Evolutionary conservation across 306 rosid species (phyloP).

Genomic region (Leucaena leucocephala): DNA sequence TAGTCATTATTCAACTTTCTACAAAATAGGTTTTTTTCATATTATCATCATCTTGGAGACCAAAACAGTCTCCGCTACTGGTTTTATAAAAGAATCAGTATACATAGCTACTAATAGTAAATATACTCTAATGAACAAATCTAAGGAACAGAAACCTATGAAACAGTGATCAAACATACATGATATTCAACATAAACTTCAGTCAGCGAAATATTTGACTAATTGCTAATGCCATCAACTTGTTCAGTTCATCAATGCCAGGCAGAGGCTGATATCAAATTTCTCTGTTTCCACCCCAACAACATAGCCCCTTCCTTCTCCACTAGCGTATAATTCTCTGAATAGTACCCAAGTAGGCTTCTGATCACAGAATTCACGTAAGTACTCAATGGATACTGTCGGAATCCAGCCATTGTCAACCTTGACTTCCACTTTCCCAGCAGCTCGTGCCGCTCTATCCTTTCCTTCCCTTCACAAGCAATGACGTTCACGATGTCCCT

Average conservation of each 20-base stretch:
- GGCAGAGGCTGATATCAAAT: conserved; percentile 87
- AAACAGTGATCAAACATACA: conserved; percentile 26
- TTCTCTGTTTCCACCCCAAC: conserved; percentile 88
- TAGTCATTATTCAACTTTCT: neutral
- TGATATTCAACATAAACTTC: neutral
- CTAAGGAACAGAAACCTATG: conserved; percentile 30
- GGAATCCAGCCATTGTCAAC: conserved; percentile 89
- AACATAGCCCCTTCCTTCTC: conserved; percentile 95
- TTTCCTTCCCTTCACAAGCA: conserved; percentile 87
- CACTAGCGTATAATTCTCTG: conserved; percentile 71
- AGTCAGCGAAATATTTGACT: neutral
- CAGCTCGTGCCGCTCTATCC: conserved; percentile 92
- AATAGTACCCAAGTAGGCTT: conserved; percentile 68
- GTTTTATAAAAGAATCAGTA: conserved; percentile 39
- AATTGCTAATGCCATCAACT: neutral
- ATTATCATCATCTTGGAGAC: conserved; percentile 19
- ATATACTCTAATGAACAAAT: conserved; percentile 37
- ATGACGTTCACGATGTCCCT: conserved; percentile 81
- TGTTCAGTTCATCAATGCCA: conserved; percentile 57
- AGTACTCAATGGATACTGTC: conserved; percentile 74
- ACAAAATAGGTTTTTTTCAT: neutral
- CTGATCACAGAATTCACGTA: conserved; percentile 76
- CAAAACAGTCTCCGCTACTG: neutral
- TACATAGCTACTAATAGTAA: conserved; percentile 1
- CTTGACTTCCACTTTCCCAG: conserved; percentile 94